Conservation (phyloP, 2,329 filamentous ascomycete species). For the Xylariaceae sp. region DNA sequence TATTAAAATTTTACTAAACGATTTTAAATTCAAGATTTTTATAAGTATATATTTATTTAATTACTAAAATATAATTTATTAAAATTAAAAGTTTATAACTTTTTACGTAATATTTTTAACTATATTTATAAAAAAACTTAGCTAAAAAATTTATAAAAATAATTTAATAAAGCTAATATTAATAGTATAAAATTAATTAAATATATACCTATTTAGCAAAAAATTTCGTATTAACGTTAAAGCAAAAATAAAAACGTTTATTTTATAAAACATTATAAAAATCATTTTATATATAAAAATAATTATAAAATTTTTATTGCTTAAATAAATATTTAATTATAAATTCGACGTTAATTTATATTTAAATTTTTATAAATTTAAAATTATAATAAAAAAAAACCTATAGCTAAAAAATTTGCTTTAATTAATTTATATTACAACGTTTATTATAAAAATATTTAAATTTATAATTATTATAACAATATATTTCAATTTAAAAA, state of each 20-base stretch:
- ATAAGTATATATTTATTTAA: too few relatives aligned
- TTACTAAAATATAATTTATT: too few relatives aligned
- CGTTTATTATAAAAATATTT: not conserved
- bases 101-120: not conserved
- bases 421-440: constrained; percentile 7
- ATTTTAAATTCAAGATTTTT: too few relatives aligned
- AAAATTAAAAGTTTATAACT: not conserved
- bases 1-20: too few relatives aligned
- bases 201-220: not conserved
- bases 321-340: too few relatives aligned
- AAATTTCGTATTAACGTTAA: too few relatives aligned
- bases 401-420: too few relatives aligned
- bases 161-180: not conserved
- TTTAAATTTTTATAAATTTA: constrained; percentile 1
- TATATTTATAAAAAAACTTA: not conserved
- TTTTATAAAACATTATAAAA: not conserved
- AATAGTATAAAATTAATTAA: constrained; percentile 1
- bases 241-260: not conserved
- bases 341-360: not conserved
- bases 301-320: too few relatives aligned
- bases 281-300: too few relatives aligned
- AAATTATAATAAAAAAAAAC: constrained; percentile 4
- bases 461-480: too few relatives aligned
- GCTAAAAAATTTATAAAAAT: not conserved
- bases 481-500: too few relatives aligned